These are phyloP conservation scores for Ceratocystis eucalypticola DNA, from an alignment of 2,329 filamentous ascomycete species.

Conservation along the genomic window DNA sequence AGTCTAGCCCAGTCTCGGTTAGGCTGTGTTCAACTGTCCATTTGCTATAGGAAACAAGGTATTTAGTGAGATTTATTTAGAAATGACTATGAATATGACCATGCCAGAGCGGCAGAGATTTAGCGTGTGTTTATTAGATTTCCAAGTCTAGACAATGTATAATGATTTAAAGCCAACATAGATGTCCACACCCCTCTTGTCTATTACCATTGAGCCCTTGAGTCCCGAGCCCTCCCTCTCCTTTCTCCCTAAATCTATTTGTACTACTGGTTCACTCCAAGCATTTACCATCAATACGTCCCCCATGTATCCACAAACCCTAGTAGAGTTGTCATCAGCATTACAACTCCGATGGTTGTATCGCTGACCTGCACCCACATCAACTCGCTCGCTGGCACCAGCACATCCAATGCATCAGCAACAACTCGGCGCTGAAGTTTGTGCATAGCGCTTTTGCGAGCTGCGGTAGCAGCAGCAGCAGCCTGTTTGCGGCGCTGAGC, in stretches of 20 bases:
- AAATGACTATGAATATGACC: not conserved
- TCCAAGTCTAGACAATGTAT: not conserved
- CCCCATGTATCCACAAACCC: conserved; percentile 50
- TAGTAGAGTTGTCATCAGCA: conserved; percentile 48
- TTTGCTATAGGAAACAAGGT: not conserved
- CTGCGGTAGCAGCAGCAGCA: not conserved
- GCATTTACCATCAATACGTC: conserved; percentile 25
- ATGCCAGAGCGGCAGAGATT: not conserved
- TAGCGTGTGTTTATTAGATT: not conserved
- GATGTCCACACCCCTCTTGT: not conserved
- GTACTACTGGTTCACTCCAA: too few relatives aligned
- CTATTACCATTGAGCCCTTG: not conserved
- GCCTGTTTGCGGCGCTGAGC: not conserved
- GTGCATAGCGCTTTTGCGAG: not conserved
- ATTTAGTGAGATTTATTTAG: not conserved
- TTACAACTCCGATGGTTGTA: conserved; percentile 42
- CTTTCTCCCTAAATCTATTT: not conserved
- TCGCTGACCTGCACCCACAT: conserved; percentile 45
- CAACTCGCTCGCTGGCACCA: conserved; percentile 45
- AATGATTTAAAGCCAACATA: not conserved
- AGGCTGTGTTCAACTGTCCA: not conserved
- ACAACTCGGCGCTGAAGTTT: conserved; percentile 36
- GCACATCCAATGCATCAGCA: conserved; percentile 47
- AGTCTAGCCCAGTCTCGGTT: not conserved
- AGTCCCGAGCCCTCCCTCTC: not conserved